These are phyloP conservation scores for Plasmodium malariae DNA, from an alignment of 169 alveolate genomes.

Conservation along the genomic window DNA sequence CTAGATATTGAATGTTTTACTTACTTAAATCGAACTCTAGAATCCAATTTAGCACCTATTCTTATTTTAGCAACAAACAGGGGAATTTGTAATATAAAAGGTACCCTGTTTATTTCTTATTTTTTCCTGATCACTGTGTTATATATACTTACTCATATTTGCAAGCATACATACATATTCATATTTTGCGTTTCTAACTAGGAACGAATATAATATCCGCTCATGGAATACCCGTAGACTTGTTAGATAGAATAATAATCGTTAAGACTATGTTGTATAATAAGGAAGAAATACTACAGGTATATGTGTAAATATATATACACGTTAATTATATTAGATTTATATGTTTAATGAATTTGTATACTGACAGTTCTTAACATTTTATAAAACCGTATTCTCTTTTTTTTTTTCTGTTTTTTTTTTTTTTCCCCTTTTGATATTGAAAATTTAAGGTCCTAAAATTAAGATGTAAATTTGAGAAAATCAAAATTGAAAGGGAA, in stretches of 20 bases:
- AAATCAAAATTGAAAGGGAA: slow-evolving; percentile 60
- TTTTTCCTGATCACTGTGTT: neutral
- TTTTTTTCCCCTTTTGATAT: neutral
- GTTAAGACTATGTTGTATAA: slow-evolving; percentile 97
- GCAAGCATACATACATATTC: slow-evolving; percentile 75
- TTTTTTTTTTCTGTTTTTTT: too few relatives aligned
- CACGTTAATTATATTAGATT: neutral
- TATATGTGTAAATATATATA: slow-evolving; percentile 18
- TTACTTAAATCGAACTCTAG: slow-evolving; percentile 97
- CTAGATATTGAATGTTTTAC: slow-evolving; percentile 98
- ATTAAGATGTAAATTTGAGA: slow-evolving; percentile 73
- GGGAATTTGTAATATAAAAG: slow-evolving; percentile 90
- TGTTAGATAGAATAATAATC: slow-evolving; percentile 97
- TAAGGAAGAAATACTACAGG: slow-evolving; percentile 89
- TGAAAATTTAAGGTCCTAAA: slow-evolving; percentile 55
- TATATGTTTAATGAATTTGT: neutral
- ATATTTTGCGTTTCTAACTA: slow-evolving; percentile 77
- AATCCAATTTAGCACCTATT: slow-evolving; percentile 96
- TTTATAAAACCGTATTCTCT: neutral
- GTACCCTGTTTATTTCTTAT: slow-evolving; percentile 14
- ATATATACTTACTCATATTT: neutral
- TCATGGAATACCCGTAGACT: slow-evolving; percentile 99
- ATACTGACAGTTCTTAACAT: neutral
- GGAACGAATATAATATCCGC: slow-evolving; percentile 98
- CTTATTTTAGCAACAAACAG: slow-evolving; percentile 98